These are phyloP conservation scores for Cystofilobasidium macerans DNA, from an alignment of 768 basidiomycete genomes.

Conservation along the genomic window DNA sequence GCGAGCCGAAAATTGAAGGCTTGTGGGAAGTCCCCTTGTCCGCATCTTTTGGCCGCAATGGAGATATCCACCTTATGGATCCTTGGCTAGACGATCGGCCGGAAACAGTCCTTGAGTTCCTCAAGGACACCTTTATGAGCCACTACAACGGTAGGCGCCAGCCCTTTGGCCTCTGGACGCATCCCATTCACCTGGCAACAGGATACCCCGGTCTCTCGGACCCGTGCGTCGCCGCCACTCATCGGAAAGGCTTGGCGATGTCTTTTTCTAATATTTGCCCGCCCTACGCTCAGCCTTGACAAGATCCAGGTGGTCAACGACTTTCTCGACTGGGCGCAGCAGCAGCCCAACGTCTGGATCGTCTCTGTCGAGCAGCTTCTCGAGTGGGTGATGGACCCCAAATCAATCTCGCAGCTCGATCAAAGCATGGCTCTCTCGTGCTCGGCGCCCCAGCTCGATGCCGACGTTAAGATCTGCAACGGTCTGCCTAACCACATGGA, in stretches of 20 bases:
- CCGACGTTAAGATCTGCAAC: slow-evolving; percentile 55
- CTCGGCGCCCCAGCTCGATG: slow-evolving; percentile 50
- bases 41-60: slow-evolving; percentile 55
- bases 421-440: slow-evolving; percentile 51
- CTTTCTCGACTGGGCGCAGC: slow-evolving; percentile 72
- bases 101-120: slow-evolving; percentile 45
- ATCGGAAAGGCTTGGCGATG: neutral
- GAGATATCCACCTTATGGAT: slow-evolving; percentile 42
- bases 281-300: slow-evolving; percentile 45
- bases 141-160: slow-evolving; percentile 67
- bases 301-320: slow-evolving; percentile 65
- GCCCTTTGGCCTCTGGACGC: slow-evolving; percentile 69
- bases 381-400: slow-evolving; percentile 62
- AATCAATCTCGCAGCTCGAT: slow-evolving; percentile 52
- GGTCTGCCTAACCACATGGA: slow-evolving; percentile 59
- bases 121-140: slow-evolving; percentile 60
- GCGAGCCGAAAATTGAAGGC: slow-evolving; percentile 59
- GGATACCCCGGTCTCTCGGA: slow-evolving; percentile 37
- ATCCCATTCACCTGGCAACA: slow-evolving; percentile 60
- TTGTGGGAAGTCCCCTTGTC: slow-evolving; percentile 77
- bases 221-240: neutral
- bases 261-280: slow-evolving; percentile 43
- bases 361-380: slow-evolving; percentile 61
- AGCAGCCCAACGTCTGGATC: slow-evolving; percentile 62
- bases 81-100: slow-evolving; percentile 54